Base-by-base conservation (phyloP, 345 rosid genomes). In the Corchorus olitorius region DNA sequence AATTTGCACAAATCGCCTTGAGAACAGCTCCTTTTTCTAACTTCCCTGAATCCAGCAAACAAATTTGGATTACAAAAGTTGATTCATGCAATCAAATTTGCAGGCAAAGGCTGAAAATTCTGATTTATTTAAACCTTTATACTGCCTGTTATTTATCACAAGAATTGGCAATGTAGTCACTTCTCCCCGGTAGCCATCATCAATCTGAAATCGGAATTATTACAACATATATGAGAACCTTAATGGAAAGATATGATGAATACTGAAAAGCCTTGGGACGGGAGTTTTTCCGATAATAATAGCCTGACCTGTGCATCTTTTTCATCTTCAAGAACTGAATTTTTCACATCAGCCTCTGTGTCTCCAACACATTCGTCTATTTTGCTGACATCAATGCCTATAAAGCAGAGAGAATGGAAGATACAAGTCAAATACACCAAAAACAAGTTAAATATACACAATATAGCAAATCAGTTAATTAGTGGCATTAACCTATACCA, bases 181-280 rank as follows among this genome's bases (percentile, higher is more conserved):
- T 76, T 96, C 99, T 66, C 99, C 99, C 69, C 98, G 93, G 33
- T 94, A 76, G 68, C 94, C 98, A 79, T 87, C 85, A 41, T 98
- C 99, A 60, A 27, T 89, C 99, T 96, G 85, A 78, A 86, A 75
- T 39, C 53, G 78, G 19, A 78, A 39, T 69, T 27, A 39, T 69
- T 27, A 0, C 41, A 73, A 43, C 61, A 77, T 62, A 15, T 68
- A 76, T 22, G 59, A 64, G 59, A 59, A 72, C 10, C 8, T 41
- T 43, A 75, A 12, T 33, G 48, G 69, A 27, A 48, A 76, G 53
- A 48, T 62, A 48, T 62, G 59, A 39, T 27, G 27, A 27, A 27
- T 27, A 27, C 27, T 27, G 27, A n/a, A 54, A 1, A 37, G 33
- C 27, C 27, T 27, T 12, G 13, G 0, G 14, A 10, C 27, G 13